phyloP scores from a whole-genome alignment of 257 asterid genomes.

The Mitragyna speciosa region DNA sequence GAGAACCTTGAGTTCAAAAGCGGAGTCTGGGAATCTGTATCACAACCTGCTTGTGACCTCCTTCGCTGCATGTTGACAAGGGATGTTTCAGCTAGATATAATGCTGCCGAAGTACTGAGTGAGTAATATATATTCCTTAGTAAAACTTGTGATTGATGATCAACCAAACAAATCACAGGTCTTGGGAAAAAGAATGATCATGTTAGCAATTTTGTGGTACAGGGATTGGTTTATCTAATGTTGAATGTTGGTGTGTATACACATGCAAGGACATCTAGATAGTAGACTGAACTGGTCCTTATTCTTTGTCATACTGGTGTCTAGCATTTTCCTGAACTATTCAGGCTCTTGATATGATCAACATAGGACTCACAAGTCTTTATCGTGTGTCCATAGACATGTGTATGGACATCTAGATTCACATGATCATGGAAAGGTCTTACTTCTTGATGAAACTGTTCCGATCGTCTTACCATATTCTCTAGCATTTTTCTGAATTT shows the following conservation, averaged over 20 bases:
- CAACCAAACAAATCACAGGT: not conserved
- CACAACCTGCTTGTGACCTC: conserved; percentile 75
- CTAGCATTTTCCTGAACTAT: not conserved
- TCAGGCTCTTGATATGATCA: not conserved
- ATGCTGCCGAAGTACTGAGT: conserved; percentile 75
- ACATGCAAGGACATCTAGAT: not conserved
- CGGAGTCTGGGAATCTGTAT: conserved; percentile 64
- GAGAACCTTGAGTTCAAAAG: conserved; percentile 56
- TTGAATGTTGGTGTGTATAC: not conserved
- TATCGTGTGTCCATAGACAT: not conserved
- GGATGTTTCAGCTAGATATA: conserved; percentile 52
- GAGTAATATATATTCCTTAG: conserved; percentile 30
- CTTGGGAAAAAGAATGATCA: not conserved
- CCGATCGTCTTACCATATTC: no score
- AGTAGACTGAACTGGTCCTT: no score
- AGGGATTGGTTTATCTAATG: no score
- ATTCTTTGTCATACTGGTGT: not conserved
- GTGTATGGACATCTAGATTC: not conserved
- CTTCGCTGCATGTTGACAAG: conserved; percentile 68
- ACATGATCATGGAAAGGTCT: no score
- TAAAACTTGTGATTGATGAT: not conserved
- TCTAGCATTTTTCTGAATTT: no score
- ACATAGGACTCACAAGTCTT: not conserved
- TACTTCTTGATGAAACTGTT: no score
- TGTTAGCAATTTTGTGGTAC: not conserved